Base-by-base conservation (phyloP, 2,329 filamentous ascomycete species). In the Paracorniculantispora psalliotae region DNA sequence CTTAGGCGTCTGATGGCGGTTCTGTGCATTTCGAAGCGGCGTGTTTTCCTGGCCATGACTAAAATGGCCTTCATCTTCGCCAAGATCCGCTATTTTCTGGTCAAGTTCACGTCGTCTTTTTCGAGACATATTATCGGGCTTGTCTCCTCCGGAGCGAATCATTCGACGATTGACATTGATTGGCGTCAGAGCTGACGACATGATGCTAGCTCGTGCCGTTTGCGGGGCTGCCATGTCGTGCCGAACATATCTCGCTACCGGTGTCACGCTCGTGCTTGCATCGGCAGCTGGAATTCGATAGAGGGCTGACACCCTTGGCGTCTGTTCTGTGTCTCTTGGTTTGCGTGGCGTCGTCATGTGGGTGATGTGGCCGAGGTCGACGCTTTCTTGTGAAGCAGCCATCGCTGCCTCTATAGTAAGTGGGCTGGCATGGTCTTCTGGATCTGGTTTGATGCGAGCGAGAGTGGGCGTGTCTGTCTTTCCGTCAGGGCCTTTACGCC, bases 341-440 rank as follows among this genome's bases (percentile, higher is more conserved):
- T 75, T 75, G 47, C 73, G 67, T 2, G 74, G 73, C 0, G 73
- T 76, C 25, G 65, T 63, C n/a, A 74, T 64, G 33, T 70, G 68
- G 9, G 62, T 67, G 41, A 71, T 69, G 17, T 73, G 69, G 15
- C 69, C 73, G 1, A 88, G 74, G 66, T 89, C 85, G 53, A 88
- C 76, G 57, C 83, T 88, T 54, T 85, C 84, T 43, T 81, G 75
- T 0, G 77, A 73, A 21, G 71, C 2, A 41, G 25, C 41, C 46
- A 46, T 65, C 67, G 41, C 58, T 62, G 35, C 67, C 60, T 63
- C 23, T 7, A 15, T 6, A 8, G 8, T 21, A 21, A 68, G 54
- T n/a, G 70, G 71, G 46, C 71, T 73, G 4, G 68, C 71, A 28
- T 62, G 59, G n/a, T 64, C 64, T 2, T 43, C 33, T 8, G 58